phyloP scores from a whole-genome alignment of 257 asterid species.

The Scutellaria baicalensis region DNA sequence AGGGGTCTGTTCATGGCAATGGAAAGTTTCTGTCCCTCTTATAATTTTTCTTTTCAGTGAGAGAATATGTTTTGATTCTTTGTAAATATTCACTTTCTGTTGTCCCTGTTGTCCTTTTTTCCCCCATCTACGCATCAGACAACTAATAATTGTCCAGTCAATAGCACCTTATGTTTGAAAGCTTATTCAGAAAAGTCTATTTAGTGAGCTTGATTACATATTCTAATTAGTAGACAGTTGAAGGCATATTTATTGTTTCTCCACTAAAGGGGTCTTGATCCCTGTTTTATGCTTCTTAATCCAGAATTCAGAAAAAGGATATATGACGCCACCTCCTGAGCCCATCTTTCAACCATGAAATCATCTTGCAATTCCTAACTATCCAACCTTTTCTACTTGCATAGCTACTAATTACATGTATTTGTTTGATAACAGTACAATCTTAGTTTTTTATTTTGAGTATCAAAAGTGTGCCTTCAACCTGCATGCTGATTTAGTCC shows the following conservation, averaged over 20 bases:
- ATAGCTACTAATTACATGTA: not conserved
- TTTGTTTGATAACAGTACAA: not conserved
- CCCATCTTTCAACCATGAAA: not conserved
- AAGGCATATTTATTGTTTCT: not conserved
- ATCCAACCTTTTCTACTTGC: not conserved
- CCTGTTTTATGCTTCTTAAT: not conserved
- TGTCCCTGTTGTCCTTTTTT: not conserved
- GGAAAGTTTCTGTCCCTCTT: constrained; percentile 42
- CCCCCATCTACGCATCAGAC: not conserved
- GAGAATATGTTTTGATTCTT: not conserved
- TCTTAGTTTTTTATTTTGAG: not conserved
- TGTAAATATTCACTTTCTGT: not conserved
- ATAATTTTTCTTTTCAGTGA: not conserved
- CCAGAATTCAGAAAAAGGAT: not conserved
- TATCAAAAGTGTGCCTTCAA: not conserved
- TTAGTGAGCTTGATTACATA: not conserved
- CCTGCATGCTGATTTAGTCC: not conserved
- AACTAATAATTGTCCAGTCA: not conserved
- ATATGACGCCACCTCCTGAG: not conserved
- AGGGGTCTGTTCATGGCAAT: constrained; percentile 98
- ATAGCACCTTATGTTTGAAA: not conserved
- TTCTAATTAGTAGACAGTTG: not conserved
- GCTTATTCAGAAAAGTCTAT: not conserved
- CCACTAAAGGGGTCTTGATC: not conserved
- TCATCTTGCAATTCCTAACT: not conserved